phyloP scores from a whole-genome alignment of 106 monocot genomes.

The Agapanthus africanus region DNA sequence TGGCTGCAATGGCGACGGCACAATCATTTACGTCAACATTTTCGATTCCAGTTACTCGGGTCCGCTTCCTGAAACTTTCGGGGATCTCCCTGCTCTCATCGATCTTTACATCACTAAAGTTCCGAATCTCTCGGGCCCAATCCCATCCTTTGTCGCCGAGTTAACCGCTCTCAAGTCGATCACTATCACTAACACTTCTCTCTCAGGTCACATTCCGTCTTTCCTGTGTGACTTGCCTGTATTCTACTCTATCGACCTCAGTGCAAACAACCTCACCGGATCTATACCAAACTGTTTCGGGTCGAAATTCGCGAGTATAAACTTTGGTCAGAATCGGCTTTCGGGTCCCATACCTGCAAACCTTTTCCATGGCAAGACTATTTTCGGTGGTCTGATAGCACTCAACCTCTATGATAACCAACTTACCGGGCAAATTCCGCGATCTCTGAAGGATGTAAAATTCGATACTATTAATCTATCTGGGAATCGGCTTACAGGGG shows the following conservation, averaged over 20 bases:
- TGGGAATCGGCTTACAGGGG: constrained; percentile 36
- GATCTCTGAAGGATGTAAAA: constrained; percentile 3
- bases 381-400: not conserved
- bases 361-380: constrained; percentile 14
- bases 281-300: constrained; percentile 32
- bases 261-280: constrained; percentile 36
- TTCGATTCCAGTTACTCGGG: constrained; percentile 28
- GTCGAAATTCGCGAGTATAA: constrained; percentile 19
- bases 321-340: constrained; percentile 36
- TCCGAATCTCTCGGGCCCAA: constrained; percentile 19
- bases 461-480: constrained; percentile 27
- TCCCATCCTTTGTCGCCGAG: constrained; percentile 24
- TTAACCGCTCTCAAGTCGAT: constrained; percentile 22
- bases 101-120: constrained; percentile 16
- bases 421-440: constrained; percentile 38
- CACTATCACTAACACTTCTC: constrained; percentile 31
- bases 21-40: too few relatives aligned
- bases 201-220: constrained; percentile 43
- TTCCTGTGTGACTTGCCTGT: constrained; percentile 21
- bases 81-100: constrained; percentile 17
- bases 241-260: constrained; percentile 28
- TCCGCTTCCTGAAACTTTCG: constrained; percentile 32
- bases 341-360: constrained; percentile 33
- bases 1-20: too few relatives aligned
- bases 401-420: constrained; percentile 36